Conservation (phyloP, 148 eudicot species). For the Talinum fruticosum region DNA sequence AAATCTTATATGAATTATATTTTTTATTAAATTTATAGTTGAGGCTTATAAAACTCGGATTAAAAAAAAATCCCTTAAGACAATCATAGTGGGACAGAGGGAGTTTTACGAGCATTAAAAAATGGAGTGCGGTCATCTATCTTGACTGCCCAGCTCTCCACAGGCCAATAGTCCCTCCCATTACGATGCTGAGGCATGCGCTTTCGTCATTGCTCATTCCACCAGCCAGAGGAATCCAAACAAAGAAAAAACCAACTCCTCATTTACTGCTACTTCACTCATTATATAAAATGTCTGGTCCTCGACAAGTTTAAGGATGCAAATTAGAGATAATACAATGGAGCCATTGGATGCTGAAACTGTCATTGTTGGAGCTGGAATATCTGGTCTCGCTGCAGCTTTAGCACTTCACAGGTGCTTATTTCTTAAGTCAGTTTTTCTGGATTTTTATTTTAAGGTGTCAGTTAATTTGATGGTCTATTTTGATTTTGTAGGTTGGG, state of each 20-base stretch:
- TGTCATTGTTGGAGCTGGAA: constrained; percentile 37
- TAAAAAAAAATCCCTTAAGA: too few species aligned
- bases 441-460: too few species aligned
- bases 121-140: too few species aligned
- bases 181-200: not conserved
- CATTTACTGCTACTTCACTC: too few species aligned
- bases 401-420: constrained; percentile 52
- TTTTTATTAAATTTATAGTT: too few species aligned
- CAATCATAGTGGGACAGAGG: too few species aligned
- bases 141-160: too few species aligned
- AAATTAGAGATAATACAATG: constrained; percentile 5
- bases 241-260: too few species aligned
- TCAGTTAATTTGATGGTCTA: too few species aligned
- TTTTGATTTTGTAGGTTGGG: constrained; percentile 38
- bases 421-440: not conserved
- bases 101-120: not conserved
- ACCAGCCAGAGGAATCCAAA: not conserved
- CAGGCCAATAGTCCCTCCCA: not conserved
- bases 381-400: constrained; percentile 37
- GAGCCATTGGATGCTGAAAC: constrained; percentile 14
- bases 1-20: too few species aligned
- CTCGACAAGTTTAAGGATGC: not conserved
- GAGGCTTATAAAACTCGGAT: too few species aligned
- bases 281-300: too few species aligned
- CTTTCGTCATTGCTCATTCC: not conserved